A percentile compares a stretch with the other conserved stretches of the same genome.
Conservation (phyloP, 2,329 filamentous ascomycete species). For the Aspergillus udagawae region DNA sequence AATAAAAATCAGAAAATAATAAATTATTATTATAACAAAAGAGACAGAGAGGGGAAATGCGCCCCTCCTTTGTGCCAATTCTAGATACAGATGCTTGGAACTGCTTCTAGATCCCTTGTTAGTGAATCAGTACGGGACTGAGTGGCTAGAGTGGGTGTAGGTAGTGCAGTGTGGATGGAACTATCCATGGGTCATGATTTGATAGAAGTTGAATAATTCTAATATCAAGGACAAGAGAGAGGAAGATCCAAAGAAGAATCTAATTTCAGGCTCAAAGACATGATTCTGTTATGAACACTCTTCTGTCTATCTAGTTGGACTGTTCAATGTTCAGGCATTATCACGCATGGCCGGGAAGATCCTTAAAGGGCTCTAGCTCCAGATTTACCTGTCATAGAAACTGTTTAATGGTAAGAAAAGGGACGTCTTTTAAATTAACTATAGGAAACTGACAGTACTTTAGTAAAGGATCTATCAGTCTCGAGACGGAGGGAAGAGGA, state of each 20-base stretch:
- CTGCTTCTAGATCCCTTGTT: conserved; percentile 3
- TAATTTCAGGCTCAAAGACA: neutral
- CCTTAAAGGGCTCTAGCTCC: neutral
- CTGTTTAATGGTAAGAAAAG: neutral
- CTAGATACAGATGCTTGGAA: conserved; percentile 6
- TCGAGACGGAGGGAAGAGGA: neutral
- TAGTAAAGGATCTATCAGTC: neutral
- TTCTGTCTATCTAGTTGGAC: neutral
- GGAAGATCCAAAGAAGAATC: neutral
- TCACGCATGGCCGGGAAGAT: neutral
- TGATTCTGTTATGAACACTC: neutral
- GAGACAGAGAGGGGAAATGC: neutral
- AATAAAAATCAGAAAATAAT: neutral
- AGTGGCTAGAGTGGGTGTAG: neutral
- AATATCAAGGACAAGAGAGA: neutral
- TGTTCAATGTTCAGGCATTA: neutral
- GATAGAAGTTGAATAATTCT: neutral
- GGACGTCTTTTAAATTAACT: neutral
- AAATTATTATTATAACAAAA: neutral
- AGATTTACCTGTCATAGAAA: neutral
- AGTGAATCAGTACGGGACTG: neutral
- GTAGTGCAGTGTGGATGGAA: neutral
- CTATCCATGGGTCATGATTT: neutral
- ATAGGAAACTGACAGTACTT: neutral
- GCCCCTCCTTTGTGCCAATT: conserved; percentile 22